Percentiles rank a stretch among this genome's conserved stretches.
phyloP scores from a whole-genome alignment of 306 rosid genomes.

The Pyrus communis region DNA sequence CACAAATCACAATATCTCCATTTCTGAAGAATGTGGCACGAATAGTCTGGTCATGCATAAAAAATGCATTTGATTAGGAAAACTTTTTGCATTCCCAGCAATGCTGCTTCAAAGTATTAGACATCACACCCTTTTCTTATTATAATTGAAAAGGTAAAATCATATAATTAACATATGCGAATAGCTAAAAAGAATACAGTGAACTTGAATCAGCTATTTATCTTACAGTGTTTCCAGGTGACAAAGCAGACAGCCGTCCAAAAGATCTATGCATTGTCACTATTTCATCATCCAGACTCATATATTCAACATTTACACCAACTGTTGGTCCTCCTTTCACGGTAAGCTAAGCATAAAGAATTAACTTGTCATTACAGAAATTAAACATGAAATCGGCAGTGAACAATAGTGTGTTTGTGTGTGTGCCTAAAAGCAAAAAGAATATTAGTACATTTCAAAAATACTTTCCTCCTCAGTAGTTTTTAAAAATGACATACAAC shows the following conservation, averaged over 20 bases:
- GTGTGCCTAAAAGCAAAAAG: background rate
- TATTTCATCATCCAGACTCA: slow-evolving; percentile 50
- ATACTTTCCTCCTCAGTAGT: background rate
- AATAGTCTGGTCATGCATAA: slow-evolving; percentile 48
- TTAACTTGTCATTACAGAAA: background rate
- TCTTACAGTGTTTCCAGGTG: slow-evolving; percentile 77
- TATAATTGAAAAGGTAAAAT: background rate
- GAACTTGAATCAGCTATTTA: slow-evolving; percentile 9
- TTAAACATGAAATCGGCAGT: too few relatives aligned
- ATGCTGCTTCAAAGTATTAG: background rate
- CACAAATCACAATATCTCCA: slow-evolving; percentile 52
- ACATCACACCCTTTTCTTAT: background rate
- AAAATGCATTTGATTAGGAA: slow-evolving; percentile 18
- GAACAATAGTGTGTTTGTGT: too few relatives aligned
- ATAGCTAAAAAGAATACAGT: background rate
- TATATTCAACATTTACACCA: slow-evolving; percentile 60
- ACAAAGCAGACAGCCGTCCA: slow-evolving; percentile 57
- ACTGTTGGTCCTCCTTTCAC: slow-evolving; percentile 84
- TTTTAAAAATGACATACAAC: too few relatives aligned
- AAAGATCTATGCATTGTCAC: slow-evolving; percentile 61
- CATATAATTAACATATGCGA: background rate
- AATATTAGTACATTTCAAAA: background rate
- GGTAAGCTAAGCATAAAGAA: slow-evolving; percentile 49
- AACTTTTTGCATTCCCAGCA: background rate
- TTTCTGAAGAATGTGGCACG: slow-evolving; percentile 46